Conservation (phyloP, 768 basidiomycete genomes). For the Trametes gibbosa region DNA sequence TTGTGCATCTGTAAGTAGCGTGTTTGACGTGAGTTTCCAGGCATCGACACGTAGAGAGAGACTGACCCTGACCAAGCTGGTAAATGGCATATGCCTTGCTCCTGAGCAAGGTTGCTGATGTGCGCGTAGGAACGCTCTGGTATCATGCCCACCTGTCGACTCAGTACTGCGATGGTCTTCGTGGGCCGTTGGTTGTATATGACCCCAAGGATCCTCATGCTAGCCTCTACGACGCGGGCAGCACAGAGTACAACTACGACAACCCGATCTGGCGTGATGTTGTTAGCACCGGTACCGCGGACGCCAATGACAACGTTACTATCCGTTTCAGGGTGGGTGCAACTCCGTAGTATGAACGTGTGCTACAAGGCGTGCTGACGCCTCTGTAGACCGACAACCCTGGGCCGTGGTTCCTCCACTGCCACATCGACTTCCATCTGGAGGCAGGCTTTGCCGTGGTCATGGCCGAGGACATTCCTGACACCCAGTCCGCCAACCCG, state of each 20-base stretch:
- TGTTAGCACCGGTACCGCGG: constrained; percentile 18
- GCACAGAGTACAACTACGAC: constrained; percentile 33
- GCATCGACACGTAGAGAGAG: too few relatives aligned
- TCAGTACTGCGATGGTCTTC: constrained; percentile 39
- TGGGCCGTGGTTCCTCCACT: constrained; percentile 83
- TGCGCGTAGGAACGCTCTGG: constrained; percentile 28
- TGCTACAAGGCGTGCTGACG: background rate
- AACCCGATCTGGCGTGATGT: constrained; percentile 37
- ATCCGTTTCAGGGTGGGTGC: constrained; percentile 25
- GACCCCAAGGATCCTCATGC: constrained; percentile 29
- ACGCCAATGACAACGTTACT: constrained; percentile 22
- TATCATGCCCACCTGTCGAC: constrained; percentile 38
- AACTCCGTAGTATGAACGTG: background rate
- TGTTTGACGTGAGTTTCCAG: background rate
- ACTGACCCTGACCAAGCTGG: constrained; percentile 34
- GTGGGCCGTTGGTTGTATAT: constrained; percentile 29
- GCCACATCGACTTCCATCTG: constrained; percentile 84
- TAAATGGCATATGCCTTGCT: constrained; percentile 28
- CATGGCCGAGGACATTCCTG: constrained; percentile 36
- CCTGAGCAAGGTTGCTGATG: background rate
- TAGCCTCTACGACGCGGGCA: constrained; percentile 30
- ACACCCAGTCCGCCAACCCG: constrained; percentile 17
- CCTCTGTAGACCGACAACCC: constrained; percentile 68
- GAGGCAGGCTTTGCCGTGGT: constrained; percentile 41
- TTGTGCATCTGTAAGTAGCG: constrained; percentile 1